A percentile compares a stretch with the other conserved stretches of the same genome.
Evolutionary conservation across 2,329 filamentous ascomycete species (phyloP).

Genomic region (Claviceps humidiphila): DNA sequence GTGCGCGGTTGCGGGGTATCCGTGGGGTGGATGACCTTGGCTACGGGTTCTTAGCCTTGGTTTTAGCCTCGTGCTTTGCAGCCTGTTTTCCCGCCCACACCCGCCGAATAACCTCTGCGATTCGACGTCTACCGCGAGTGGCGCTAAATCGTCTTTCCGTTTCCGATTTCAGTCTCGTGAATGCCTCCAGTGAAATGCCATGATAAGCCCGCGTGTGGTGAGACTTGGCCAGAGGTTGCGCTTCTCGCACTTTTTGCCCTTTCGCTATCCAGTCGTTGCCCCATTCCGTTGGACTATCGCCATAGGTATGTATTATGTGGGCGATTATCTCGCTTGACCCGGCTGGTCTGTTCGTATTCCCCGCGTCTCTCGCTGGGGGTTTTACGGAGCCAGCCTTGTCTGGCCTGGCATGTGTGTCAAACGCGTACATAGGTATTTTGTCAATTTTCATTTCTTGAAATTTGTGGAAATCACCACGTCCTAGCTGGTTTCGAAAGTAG

Average conservation of each 20-base stretch:
- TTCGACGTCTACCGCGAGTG: no score
- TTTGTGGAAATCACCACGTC: background rate
- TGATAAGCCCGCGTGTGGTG: slow-evolving; percentile 1
- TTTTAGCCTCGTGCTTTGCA: no score
- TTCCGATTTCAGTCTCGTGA: background rate
- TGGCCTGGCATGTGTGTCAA: background rate
- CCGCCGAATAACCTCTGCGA: no score
- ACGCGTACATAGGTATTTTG: background rate
- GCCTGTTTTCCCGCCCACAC: no score
- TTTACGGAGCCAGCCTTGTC: background rate
- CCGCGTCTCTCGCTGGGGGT: no score
- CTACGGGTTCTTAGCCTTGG: no score
- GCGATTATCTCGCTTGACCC: no score
- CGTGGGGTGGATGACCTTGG: no score
- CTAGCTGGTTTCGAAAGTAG: background rate
- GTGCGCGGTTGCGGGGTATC: no score
- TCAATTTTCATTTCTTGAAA: background rate
- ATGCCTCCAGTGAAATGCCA: background rate
- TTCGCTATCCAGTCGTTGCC: background rate
- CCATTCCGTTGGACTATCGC: no score
- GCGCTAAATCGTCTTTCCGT: background rate
- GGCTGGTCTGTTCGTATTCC: no score
- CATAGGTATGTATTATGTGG: no score
- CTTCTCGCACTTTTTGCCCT: background rate
- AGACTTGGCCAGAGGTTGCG: background rate